Base-by-base conservation (phyloP, 306 rosid species). In the Albizia julibrissin region DNA sequence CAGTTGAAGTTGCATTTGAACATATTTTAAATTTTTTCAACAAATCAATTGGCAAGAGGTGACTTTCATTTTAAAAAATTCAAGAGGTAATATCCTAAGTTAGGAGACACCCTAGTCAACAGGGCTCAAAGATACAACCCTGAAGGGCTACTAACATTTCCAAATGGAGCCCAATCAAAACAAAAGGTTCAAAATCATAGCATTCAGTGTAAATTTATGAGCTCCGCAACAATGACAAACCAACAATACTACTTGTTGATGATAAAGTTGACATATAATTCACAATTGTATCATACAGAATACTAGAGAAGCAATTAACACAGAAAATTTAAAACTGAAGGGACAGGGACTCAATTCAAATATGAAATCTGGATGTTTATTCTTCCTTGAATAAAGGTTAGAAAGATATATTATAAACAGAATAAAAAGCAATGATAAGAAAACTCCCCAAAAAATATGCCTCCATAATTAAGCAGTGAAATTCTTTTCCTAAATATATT, bases 311-410 rank as follows among this genome's bases (percentile, higher is more conserved):
- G 71, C 27, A 80, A 74, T 37, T 40, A 13, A 50, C 52, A 69
- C 1, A n/a, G 66, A 33, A 44, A 2, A 85, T 27, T 66, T 78
- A 31, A 33, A 69, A 59, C 13, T 62, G 19, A 65, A 31, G 22
- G 9, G 0, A 65, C 29, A 15, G 44, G 71, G 31, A 67, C 18
- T 15, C 69, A n/a, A 49, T 19, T 37, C 67, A 56, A 37, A 62
- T 70, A 33, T 50, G 37, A 84, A 75, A 74, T 58, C 46, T 68
- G 40, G 37, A 75, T 16, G 40, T 59, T 77, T 75, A 31, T 49
- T n/a, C 24, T 68, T 21, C 39, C 11, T 33, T 15, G 15, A 46
- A 44, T 3, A 44, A 64, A 62, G 37, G 21, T 64, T 64, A 14
- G 44, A 62, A 64, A 15, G 22, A n/a, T 9, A 50, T 46, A 58